Evolutionary conservation across 2,329 filamentous ascomycete species (phyloP), one percentile per base, ranked within the genome.

Genomic region (Diaporthe helianthi): DNA sequence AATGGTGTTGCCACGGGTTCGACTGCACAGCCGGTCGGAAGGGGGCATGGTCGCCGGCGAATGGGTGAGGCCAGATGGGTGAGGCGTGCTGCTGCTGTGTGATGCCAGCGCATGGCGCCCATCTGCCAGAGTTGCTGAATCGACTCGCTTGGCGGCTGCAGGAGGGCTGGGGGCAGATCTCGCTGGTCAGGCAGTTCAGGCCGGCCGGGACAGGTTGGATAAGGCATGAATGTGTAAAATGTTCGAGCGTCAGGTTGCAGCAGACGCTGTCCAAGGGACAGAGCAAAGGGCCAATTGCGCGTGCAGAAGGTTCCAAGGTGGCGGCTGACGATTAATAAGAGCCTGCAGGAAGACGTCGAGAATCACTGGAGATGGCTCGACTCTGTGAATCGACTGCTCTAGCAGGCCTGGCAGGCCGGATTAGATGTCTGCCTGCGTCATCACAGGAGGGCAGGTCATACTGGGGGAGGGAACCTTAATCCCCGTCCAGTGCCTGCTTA

Each of bases 21-120:
- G 65, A 67, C 65, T 74, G 74, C 71, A 73, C 73, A 73, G 71
- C 72, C 72, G 71, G 73, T 74, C 73, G 75, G 72, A 71, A 73
- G 71, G 73, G 73, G 74, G 68, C 72, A 76, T 72, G 72, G 66
- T 69, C 66, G 55, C 24, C n/a, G 29, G 46, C 41, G 52, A 51
- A 67, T 60, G 47, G 29, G 10, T 58, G 31, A 24, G 60, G 67
- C 71, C 66, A 74, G 71, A 73, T 73, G 70, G 72, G 71, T 68
- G 69, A 69, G 67, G 65, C 71, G 70, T 73, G 72, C 75, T 73
- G 75, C 73, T 73, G 75, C 73, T 73, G 75, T 77, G 75, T 71
- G 69, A 75, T 71, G 70, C 73, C 64, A 73, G 70, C 71, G 67
- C 65, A 68, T 46, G 53, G 53, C 36, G 68, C 73, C 72, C 74